Conservation (phyloP, 352 stramenopile species). For the Phytophthora litchii region DNA sequence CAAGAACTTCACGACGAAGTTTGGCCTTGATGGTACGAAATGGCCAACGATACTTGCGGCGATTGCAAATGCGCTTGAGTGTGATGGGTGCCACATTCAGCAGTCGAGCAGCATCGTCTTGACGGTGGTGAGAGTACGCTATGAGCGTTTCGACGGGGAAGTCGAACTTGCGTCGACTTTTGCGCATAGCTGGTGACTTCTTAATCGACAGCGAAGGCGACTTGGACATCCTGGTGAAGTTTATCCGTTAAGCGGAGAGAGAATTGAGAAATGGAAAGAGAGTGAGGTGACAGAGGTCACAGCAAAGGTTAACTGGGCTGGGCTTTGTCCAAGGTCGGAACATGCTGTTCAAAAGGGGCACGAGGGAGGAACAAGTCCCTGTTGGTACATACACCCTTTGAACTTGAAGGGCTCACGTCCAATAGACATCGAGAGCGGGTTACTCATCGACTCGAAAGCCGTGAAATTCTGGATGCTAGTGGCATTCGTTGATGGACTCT, state of each 20-base stretch:
- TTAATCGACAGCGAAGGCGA: conserved; percentile 2
- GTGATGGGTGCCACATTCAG: conserved; percentile 61
- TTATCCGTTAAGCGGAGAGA: conserved; percentile 6
- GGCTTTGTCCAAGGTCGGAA: background rate
- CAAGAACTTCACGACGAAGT: conserved; percentile 31
- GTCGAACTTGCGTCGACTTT: conserved; percentile 56
- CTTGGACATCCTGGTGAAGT: background rate
- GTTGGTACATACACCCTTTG: conserved; percentile 10
- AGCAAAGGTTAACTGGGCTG: too few species aligned
- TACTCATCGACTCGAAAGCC: conserved; percentile 1
- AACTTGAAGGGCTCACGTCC: conserved; percentile 20
- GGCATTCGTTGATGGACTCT: conserved; percentile 1
- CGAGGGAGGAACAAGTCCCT: background rate
- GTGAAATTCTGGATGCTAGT: conserved; percentile 32
- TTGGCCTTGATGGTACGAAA: conserved; percentile 53
- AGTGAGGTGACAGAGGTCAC: conserved; percentile 7
- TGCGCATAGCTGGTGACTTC: conserved; percentile 19
- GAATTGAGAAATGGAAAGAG: conserved; percentile 36
- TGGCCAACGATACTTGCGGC: conserved; percentile 51
- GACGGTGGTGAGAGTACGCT: conserved; percentile 46
- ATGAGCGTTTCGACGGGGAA: conserved; percentile 47
- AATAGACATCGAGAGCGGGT: conserved; percentile 16
- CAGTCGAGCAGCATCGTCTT: conserved; percentile 54
- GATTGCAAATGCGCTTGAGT: conserved; percentile 67
- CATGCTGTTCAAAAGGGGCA: conserved; percentile 3